These are phyloP conservation scores for Trypanosoma melophagium DNA, from an alignment of 208 protist species.

Conservation along the genomic window DNA sequence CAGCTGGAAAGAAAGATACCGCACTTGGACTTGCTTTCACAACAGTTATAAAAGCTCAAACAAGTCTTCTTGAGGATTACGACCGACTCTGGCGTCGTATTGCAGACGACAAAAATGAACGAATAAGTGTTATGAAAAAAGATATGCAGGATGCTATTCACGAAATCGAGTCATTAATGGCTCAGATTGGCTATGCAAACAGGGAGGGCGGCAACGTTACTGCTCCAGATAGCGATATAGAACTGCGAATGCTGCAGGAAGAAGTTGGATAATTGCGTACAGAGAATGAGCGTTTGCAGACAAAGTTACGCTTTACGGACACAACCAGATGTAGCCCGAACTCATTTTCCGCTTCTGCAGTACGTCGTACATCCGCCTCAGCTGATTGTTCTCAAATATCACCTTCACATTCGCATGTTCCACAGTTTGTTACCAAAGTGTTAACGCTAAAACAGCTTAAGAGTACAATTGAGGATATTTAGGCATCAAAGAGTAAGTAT, in stretches of 20 bases:
- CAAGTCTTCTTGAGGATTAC: constrained; percentile 57
- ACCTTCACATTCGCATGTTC: constrained; percentile 11
- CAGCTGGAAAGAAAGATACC: constrained; percentile 37
- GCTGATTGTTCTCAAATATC: constrained; percentile 18
- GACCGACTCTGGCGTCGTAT: constrained; percentile 68
- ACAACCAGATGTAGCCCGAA: constrained; percentile 6
- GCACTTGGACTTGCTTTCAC: constrained; percentile 37
- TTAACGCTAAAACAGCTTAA: constrained; percentile 77
- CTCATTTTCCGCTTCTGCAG: background rate
- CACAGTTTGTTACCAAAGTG: constrained; percentile 38
- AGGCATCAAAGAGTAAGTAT: constrained; percentile 86
- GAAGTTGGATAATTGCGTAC: constrained; percentile 39
- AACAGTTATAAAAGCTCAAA: constrained; percentile 41
- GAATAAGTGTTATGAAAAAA: constrained; percentile 45
- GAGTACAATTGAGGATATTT: constrained; percentile 86
- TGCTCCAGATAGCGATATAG: constrained; percentile 11
- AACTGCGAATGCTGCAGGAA: constrained; percentile 27
- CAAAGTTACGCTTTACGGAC: constrained; percentile 27
- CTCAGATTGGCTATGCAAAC: constrained; percentile 20
- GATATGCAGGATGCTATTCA: constrained; percentile 70
- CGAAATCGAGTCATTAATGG: constrained; percentile 70
- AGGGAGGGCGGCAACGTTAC: background rate
- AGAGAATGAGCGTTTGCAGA: constrained; percentile 47
- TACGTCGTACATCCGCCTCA: constrained; percentile 6
- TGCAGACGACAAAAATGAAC: constrained; percentile 44